Conservation (phyloP, 1,284 basidiomycete species). For the Fistulinella cinereoalba region DNA sequence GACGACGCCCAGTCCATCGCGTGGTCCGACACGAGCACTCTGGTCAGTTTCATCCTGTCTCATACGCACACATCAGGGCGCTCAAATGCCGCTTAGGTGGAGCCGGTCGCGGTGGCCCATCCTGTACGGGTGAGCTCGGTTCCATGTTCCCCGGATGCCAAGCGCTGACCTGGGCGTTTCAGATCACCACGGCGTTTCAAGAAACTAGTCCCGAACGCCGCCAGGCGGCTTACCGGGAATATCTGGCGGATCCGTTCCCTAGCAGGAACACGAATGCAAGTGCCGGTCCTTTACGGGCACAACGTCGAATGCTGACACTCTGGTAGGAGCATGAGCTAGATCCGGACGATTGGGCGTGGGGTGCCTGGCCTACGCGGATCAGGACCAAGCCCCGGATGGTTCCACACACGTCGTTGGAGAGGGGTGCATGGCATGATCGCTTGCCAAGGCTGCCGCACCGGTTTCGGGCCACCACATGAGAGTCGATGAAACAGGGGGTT, state of each 20-base stretch:
- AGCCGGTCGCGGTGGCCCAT: neutral
- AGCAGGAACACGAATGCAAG: neutral
- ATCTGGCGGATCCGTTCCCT: conserved; percentile 3
- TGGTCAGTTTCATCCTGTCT: neutral
- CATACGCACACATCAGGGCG: no score
- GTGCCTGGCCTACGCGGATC: neutral
- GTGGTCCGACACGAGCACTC: neutral
- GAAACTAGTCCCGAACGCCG: conserved; percentile 1
- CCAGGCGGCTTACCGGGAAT: conserved; percentile 10
- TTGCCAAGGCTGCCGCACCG: neutral
- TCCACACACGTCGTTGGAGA: neutral
- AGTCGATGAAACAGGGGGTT: neutral
- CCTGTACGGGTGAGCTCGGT: neutral
- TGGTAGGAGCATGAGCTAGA: conserved; percentile 6
- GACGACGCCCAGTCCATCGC: neutral
- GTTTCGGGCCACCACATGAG: neutral
- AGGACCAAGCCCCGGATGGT: neutral
- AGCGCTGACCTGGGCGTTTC: neutral
- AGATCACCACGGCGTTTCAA: conserved; percentile 15
- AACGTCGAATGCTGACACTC: neutral
- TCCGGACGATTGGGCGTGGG: conserved; percentile 6
- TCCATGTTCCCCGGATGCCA: neutral
- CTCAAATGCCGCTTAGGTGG: neutral
- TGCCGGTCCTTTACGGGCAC: neutral
- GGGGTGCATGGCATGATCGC: neutral